These are phyloP conservation scores for Fraxinus albicans DNA, from an alignment of 305 asterid species.

Conservation along the genomic window DNA sequence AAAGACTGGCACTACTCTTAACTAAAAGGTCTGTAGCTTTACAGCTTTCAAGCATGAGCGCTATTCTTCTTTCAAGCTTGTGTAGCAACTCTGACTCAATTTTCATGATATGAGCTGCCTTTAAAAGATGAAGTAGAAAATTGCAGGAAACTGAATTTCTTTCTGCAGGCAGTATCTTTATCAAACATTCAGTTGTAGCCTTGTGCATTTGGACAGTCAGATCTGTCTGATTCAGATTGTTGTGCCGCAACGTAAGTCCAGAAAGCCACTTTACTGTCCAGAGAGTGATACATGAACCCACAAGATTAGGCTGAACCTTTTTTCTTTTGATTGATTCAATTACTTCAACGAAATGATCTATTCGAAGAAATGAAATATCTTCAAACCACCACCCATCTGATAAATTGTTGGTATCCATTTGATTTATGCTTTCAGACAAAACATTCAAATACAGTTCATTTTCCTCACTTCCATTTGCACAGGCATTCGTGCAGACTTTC, in stretches of 20 bases:
- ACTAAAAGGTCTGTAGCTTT: conserved; percentile 29
- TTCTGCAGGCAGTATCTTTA: conserved; percentile 28
- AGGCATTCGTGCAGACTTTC: conserved; percentile 13
- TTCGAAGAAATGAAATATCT: conserved; percentile 31
- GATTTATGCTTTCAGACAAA: conserved; percentile 3
- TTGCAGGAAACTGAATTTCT: conserved; percentile 31
- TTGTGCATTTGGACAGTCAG: conserved; percentile 23
- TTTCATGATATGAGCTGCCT: conserved; percentile 25
- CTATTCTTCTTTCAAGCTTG: conserved; percentile 27
- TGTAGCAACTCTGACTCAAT: conserved; percentile 14
- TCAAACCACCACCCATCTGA: conserved; percentile 30
- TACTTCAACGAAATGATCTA: conserved; percentile 33
- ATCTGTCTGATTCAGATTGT: conserved; percentile 9
- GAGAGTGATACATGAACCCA: conserved; percentile 33
- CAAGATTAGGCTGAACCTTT: conserved; percentile 25
- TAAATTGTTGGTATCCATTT: conserved; percentile 9
- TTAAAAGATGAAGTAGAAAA: conserved; percentile 37
- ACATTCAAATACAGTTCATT: conserved; percentile 12
- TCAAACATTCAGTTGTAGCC: conserved; percentile 28
- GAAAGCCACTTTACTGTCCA: conserved; percentile 41
- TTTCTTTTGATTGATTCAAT: conserved; percentile 27
- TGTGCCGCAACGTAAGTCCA: conserved; percentile 7
- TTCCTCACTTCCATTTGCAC: not conserved
- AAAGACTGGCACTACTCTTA: conserved; percentile 24
- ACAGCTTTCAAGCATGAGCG: conserved; percentile 22